Percentiles rank a stretch among this genome's conserved stretches.
phyloP scores from a whole-genome alignment of 306 rosid genomes.

The Quillaja saponaria region DNA sequence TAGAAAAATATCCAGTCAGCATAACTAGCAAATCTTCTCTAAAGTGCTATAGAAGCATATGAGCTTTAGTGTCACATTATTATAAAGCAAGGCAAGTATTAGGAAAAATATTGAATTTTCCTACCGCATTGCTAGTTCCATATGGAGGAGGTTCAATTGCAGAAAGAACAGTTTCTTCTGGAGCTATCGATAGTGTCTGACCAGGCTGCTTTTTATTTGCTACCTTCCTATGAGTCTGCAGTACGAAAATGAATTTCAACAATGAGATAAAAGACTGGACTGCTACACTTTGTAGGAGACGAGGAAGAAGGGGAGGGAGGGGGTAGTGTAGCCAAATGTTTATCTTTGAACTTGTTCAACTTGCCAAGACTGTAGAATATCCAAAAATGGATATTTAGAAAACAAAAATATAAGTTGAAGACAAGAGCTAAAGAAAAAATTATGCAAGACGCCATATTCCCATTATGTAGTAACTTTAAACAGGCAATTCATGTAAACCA shows the following conservation, averaged over 20 bases:
- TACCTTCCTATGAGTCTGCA: slow-evolving; percentile 73
- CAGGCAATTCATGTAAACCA: too few relatives aligned
- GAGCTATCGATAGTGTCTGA: slow-evolving; percentile 32
- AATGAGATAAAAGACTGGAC: not conserved
- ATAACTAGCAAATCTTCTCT: too few relatives aligned
- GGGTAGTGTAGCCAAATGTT: too few relatives aligned
- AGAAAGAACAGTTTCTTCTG: slow-evolving; percentile 46
- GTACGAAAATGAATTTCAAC: slow-evolving; percentile 12
- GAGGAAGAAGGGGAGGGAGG: not conserved
- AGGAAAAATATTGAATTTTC: slow-evolving; percentile 29
- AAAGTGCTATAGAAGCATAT: too few relatives aligned
- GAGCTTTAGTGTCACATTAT: too few relatives aligned
- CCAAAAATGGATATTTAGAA: too few relatives aligned
- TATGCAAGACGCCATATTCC: not conserved
- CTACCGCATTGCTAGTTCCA: slow-evolving; percentile 69
- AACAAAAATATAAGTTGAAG: not conserved
- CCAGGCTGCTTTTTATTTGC: slow-evolving; percentile 38
- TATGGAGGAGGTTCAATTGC: slow-evolving; percentile 65
- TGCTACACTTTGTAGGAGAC: not conserved
- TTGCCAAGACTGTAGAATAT: too few relatives aligned
- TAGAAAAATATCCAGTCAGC: too few relatives aligned
- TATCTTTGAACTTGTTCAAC: slow-evolving; percentile 5
- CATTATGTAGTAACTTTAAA: not conserved
- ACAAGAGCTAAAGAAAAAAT: not conserved
- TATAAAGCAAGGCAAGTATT: not conserved